Conservation (phyloP, 208 protist genomes). For the Lotmaria passim region DNA sequence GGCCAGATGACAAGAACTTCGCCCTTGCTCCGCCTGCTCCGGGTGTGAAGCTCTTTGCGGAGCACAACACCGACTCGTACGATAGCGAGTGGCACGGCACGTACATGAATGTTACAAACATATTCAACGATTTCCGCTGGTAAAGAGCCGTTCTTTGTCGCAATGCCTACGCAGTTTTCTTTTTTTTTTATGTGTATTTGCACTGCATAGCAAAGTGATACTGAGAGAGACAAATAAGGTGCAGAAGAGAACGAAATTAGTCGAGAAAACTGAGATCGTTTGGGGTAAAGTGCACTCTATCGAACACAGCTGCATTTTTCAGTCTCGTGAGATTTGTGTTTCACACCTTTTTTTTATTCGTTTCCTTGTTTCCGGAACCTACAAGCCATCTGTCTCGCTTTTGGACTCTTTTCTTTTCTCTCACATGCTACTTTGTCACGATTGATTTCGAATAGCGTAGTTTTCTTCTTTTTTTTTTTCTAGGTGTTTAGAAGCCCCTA, state of each 20-base stretch:
- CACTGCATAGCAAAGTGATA: no score
- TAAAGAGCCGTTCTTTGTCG: constrained; percentile 27
- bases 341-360: no score
- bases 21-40: constrained; percentile 65
- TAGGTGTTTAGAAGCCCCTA: no score
- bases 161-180: constrained; percentile 1
- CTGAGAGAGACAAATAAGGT: no score
- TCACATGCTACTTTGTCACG: no score
- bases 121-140: constrained; percentile 91
- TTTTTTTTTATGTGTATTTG: background rate
- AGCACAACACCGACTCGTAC: constrained; percentile 86
- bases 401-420: constrained; percentile 1
- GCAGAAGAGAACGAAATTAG: no score
- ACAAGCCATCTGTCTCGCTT: background rate
- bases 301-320: no score
- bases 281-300: no score
- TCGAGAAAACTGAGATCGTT: no score
- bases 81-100: constrained; percentile 82
- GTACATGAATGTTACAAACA: constrained; percentile 84
- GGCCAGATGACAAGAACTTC: constrained; percentile 86
- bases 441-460: background rate
- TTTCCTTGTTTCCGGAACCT: no score
- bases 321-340: no score
- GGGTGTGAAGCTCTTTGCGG: constrained; percentile 78
- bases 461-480: no score